Evolutionary conservation across 306 rosid species (phyloP).

Genomic region (Citrullus mucosospermus): DNA sequence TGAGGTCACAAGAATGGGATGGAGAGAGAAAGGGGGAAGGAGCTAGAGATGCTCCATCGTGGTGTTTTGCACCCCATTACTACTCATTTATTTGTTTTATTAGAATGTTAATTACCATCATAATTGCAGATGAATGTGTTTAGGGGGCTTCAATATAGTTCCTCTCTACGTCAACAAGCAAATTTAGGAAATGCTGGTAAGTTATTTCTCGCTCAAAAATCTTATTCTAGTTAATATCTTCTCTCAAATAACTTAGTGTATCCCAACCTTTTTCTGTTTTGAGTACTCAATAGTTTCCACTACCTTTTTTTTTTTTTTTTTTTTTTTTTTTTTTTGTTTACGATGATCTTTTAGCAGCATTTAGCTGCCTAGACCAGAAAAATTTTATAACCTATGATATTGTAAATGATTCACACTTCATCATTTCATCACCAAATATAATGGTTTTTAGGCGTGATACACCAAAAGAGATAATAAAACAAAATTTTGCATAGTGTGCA

Average conservation of each 20-base stretch:
- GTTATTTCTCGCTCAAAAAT: background rate
- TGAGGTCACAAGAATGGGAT: background rate
- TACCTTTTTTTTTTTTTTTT: background rate
- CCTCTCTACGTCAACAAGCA: background rate
- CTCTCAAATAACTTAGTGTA: background rate
- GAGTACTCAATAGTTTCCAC: background rate
- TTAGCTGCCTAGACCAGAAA: background rate
- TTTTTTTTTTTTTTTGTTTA: background rate
- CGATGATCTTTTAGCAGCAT: background rate
- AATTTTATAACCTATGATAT: background rate
- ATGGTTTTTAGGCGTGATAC: background rate
- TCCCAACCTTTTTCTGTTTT: background rate
- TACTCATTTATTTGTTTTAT: background rate
- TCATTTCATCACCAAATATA: background rate
- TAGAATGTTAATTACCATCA: background rate
- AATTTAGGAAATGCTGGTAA: background rate
- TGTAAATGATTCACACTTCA: background rate
- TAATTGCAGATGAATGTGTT: conserved; percentile 5
- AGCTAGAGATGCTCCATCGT: background rate
- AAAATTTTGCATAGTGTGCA: background rate
- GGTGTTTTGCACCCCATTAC: background rate
- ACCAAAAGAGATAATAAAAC: background rate
- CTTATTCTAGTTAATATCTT: background rate
- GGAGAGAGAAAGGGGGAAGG: background rate
- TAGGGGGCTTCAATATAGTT: background rate